Percentiles rank a stretch among this genome's conserved stretches.
Evolutionary conservation across 2,329 filamentous ascomycete species (phyloP).

Genomic region (Cercospora sojina): DNA sequence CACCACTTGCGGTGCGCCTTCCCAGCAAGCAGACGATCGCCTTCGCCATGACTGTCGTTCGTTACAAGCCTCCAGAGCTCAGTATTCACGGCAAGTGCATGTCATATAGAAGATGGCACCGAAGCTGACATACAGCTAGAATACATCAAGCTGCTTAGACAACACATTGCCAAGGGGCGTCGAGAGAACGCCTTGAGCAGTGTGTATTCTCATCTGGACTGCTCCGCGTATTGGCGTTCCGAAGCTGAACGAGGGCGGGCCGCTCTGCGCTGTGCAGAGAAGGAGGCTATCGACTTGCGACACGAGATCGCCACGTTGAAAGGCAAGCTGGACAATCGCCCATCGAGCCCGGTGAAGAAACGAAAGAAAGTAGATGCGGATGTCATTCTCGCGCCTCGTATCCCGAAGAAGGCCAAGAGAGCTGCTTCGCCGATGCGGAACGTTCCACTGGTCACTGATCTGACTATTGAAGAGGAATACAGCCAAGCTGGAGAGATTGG

Average conservation of each 20-base stretch:
- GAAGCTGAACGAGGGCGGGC: constrained; percentile 31
- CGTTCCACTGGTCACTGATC: background rate
- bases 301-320: constrained; percentile 30
- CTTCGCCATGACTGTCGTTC: constrained; percentile 35
- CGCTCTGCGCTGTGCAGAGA: constrained; percentile 22
- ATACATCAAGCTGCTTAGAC: constrained; percentile 37
- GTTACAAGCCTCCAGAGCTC: constrained; percentile 41
- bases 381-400: constrained; percentile 27
- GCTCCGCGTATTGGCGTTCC: constrained; percentile 42
- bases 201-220: constrained; percentile 40
- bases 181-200: constrained; percentile 30
- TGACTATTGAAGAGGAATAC: constrained; percentile 19
- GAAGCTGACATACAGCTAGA: constrained; percentile 22
- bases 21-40: constrained; percentile 26
- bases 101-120: constrained; percentile 2
- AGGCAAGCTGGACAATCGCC: constrained; percentile 22
- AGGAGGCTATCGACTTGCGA: constrained; percentile 26
- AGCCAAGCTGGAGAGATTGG: constrained; percentile 27
- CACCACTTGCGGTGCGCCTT: background rate
- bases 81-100: constrained; percentile 32
- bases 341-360: constrained; percentile 27
- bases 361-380: constrained; percentile 34
- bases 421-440: constrained; percentile 18
- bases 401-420: constrained; percentile 29
- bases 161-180: constrained; percentile 35